Percentiles rank a stretch among this genome's conserved stretches.
Conservation (phyloP, 1,284 basidiomycete genomes). For the Ceratobasidium theobromae region DNA sequence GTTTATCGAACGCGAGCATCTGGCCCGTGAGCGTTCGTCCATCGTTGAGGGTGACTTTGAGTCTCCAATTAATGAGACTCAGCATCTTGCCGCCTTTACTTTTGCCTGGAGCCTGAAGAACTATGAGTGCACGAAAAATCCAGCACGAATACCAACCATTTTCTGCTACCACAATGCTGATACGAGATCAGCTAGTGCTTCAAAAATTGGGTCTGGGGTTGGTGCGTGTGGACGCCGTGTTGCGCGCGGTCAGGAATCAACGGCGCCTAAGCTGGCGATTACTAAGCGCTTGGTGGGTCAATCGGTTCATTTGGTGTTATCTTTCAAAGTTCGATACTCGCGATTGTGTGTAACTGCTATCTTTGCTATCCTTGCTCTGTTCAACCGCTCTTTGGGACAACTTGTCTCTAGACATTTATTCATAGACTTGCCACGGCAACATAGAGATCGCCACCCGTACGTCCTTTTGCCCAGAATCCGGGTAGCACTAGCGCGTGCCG, state of each 20-base stretch:
- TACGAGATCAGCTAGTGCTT: constrained; percentile 19
- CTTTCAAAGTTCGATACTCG: too few relatives aligned
- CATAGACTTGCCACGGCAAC: too few relatives aligned
- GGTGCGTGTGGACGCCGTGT: constrained; percentile 22
- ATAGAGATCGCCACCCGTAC: too few relatives aligned
- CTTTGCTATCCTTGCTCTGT: too few relatives aligned
- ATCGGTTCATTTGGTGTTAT: too few relatives aligned
- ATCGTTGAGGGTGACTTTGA: constrained; percentile 98
- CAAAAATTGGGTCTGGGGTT: constrained; percentile 29
- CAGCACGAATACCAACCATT: background rate
- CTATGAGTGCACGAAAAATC: background rate
- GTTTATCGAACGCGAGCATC: constrained; percentile 99
- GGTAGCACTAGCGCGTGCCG: too few relatives aligned
- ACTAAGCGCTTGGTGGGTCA: background rate
- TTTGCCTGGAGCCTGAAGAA: constrained; percentile 79
- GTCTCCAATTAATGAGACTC: constrained; percentile 94
- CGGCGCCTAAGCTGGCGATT: constrained; percentile 12
- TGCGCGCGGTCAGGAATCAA: constrained; percentile 17
- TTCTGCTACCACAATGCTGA: background rate
- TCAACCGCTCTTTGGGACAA: too few relatives aligned
- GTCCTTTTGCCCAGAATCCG: too few relatives aligned
- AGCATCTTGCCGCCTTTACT: constrained; percentile 98
- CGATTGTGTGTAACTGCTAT: too few relatives aligned
- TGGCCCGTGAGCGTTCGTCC: constrained; percentile 94
- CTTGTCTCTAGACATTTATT: too few relatives aligned